Evolutionary conservation across 805 yeast species (phyloP), one percentile per base, ranked within the genome.

Genomic region (Myxozyma sirexii): DNA sequence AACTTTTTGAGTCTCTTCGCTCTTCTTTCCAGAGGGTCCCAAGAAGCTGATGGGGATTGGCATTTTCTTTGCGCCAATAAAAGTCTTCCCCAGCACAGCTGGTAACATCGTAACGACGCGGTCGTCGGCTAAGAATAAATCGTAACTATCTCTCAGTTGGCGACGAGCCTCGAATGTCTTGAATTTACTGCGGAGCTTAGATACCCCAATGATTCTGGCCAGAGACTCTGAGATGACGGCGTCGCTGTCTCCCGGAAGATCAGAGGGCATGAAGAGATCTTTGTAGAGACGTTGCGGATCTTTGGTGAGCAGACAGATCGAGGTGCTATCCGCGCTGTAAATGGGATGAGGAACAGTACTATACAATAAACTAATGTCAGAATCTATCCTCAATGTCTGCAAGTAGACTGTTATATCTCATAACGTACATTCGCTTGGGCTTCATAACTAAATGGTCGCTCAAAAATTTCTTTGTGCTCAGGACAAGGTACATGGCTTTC

Each of bases 111-210:
- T 84, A 55, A 90, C 79, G 47, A 93, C 78, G 38, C 86, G 85
- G 63, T 91, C 97, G 75, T 94, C 99, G 54, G 90, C 86, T 44
- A 94, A 71, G 73, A 94, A 89, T 62, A 90, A 66, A 68, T 91
- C 96, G 71, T 82, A 88, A 59, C 83, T 84, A 15, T 79, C 72
- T 44, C 80, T 74, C 61, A 94, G 82, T 63, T 84, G 86, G 72
- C 97, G 85, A 73, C 91, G 85, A 60, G 91, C 86, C 74, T 94
- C 97, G 69, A 77, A 94, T n/a, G 89, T 83, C 76, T 90, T 90
- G 80, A 84, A 93, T 62, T 86, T 87, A 35, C 91, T 88, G 73
- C 90, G 90, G 64, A 94, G 79, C 67, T 90, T 87, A 47, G 83
- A 79, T 56, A 86, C 86, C 4, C 94, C 81, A 35, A 91, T 79